A percentile compares a stretch with the other conserved stretches of the same genome.
Evolutionary conservation across 805 yeast genomes (phyloP).

Genomic region (Candida pseudoglaebosa): DNA sequence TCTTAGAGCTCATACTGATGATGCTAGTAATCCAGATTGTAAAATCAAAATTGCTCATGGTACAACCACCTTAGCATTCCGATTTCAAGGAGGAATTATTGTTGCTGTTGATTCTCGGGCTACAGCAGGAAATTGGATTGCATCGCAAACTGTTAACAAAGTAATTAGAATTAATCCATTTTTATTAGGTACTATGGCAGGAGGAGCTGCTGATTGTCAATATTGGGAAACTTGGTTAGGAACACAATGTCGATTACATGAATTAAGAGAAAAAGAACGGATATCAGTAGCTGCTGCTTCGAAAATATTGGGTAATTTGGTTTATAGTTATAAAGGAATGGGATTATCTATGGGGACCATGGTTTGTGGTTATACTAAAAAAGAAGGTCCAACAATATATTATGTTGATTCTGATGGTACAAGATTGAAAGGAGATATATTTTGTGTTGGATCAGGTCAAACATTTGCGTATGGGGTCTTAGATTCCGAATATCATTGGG

Average conservation of each 20-base stretch:
- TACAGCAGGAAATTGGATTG: constrained; percentile 96
- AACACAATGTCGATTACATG: constrained; percentile 91
- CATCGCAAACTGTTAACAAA: constrained; percentile 95
- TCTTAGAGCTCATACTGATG: constrained; percentile 97
- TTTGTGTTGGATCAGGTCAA: constrained; percentile 98
- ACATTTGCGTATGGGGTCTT: constrained; percentile 98
- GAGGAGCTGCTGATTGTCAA: constrained; percentile 99
- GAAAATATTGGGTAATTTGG: constrained; percentile 84
- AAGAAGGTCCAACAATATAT: constrained; percentile 92
- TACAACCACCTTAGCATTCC: constrained; percentile 95
- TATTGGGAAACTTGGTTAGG: constrained; percentile 99
- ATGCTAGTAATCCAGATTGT: constrained; percentile 87
- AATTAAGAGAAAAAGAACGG: constrained; percentile 89
- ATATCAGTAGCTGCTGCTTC: constrained; percentile 96
- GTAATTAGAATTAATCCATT: constrained; percentile 96
- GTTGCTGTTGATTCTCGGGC: constrained; percentile 99
- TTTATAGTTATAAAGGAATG: constrained; percentile 92
- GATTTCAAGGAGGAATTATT: constrained; percentile 91
- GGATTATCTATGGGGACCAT: constrained; percentile 99
- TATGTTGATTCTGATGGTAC: constrained; percentile 98
- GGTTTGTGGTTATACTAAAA: constrained; percentile 95
- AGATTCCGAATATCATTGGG: constrained; percentile 91
- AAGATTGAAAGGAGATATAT: constrained; percentile 87
- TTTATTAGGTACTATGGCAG: constrained; percentile 96
- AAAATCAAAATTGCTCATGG: constrained; percentile 97